Percentiles rank a stretch among this genome's conserved stretches.
Conservation (phyloP, 371 early-diverging fungal species). For the Apophysomyces sp. region DNA sequence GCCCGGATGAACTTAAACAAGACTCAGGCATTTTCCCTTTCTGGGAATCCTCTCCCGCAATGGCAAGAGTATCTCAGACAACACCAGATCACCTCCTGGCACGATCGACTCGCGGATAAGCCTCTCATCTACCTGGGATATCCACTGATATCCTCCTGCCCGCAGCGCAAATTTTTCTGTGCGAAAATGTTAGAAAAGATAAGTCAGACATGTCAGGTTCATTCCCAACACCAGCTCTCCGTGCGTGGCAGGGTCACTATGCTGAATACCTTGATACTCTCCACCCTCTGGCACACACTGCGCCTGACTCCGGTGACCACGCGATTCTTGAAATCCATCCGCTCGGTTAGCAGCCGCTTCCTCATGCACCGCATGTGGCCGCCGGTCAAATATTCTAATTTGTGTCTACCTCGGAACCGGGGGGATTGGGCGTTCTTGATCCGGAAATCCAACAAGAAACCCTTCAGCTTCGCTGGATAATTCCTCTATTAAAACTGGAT, state of each 20-base stretch:
- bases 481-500: no score
- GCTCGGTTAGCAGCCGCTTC: conserved; percentile 4
- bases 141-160: conserved; percentile 6
- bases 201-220: no score
- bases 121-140: conserved; percentile 21
- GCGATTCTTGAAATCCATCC: neutral
- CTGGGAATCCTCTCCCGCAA: conserved; percentile 4
- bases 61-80: neutral
- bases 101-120: conserved; percentile 1
- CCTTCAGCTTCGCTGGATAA: no score
- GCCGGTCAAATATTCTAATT: neutral
- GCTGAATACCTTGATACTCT: conserved; percentile 20
- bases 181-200: no score
- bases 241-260: conserved; percentile 19
- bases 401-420: no score
- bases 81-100: conserved; percentile 5
- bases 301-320: conserved; percentile 8
- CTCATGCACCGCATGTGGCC: conserved; percentile 11
- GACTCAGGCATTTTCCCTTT: conserved; percentile 17
- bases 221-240: conserved; percentile 5
- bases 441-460: no score
- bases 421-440: no score
- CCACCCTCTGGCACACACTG: conserved; percentile 25
- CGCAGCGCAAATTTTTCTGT: neutral
- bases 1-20: conserved; percentile 19